Conservation (phyloP, 345 rosid genomes). For the Citrus cavaleriei region DNA sequence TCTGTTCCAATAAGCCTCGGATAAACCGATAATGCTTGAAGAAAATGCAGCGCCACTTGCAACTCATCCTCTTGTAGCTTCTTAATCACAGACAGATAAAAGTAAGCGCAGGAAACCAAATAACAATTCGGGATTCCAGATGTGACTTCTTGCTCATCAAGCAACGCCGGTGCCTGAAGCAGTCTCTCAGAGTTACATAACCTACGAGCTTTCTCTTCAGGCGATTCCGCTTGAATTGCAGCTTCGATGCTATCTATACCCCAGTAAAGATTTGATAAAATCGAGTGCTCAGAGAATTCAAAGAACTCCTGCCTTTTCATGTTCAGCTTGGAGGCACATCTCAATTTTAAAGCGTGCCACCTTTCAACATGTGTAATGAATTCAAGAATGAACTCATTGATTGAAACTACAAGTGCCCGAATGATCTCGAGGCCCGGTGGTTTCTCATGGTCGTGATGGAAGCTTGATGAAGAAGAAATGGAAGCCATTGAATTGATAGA, state of each 20-base stretch:
- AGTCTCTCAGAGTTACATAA: constrained; percentile 57
- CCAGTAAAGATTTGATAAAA: constrained; percentile 72
- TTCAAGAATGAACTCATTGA: constrained; percentile 39
- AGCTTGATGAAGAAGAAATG: constrained; percentile 26
- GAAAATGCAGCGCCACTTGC: constrained; percentile 70
- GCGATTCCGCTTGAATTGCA: constrained; percentile 36
- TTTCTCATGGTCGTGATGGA: constrained; percentile 26
- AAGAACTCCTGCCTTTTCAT: constrained; percentile 38
- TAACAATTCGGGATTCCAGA: constrained; percentile 57
- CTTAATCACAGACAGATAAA: constrained; percentile 52
- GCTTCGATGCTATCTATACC: constrained; percentile 63
- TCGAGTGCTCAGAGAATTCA: constrained; percentile 63
- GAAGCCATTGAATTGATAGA: constrained; percentile 31
- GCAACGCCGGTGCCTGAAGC: constrained; percentile 92
- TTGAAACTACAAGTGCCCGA: constrained; percentile 28
- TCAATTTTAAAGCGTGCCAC: constrained; percentile 40
- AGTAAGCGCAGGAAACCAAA: constrained; percentile 42
- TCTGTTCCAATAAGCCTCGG: constrained; percentile 42
- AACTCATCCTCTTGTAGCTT: constrained; percentile 59
- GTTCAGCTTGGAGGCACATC: constrained; percentile 40
- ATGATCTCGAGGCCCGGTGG: constrained; percentile 43
- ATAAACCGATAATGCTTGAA: constrained; percentile 57
- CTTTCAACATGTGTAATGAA: constrained; percentile 24
- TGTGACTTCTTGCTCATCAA: constrained; percentile 63
- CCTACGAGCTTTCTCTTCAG: constrained; percentile 30